phyloP scores from a whole-genome alignment of 2,329 filamentous ascomycete species.

The Emmonsia crescens region DNA sequence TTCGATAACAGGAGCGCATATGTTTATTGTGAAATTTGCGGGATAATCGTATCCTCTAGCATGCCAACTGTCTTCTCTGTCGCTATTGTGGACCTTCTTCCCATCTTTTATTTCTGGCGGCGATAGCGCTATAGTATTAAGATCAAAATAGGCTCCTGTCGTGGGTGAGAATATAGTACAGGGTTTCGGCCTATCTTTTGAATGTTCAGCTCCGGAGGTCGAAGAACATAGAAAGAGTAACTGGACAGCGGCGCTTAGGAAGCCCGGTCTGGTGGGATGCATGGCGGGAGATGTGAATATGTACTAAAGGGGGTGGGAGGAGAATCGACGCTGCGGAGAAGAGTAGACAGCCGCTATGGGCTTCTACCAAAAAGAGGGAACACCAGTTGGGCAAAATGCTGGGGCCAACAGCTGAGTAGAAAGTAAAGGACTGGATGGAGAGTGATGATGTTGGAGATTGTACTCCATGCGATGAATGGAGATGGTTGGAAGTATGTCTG shows the following conservation, averaged over 20 bases:
- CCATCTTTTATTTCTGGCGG: constrained; percentile 35
- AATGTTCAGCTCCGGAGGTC: constrained; percentile 26
- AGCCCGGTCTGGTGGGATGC: constrained; percentile 22
- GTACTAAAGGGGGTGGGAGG: background rate
- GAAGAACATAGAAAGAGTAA: constrained; percentile 25
- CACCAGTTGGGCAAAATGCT: background rate
- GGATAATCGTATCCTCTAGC: constrained; percentile 40
- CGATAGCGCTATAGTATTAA: constrained; percentile 45
- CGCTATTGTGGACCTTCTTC: constrained; percentile 29
- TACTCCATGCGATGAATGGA: background rate
- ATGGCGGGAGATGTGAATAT: constrained; percentile 17
- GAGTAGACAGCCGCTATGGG: background rate
- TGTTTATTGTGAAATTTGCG: constrained; percentile 42
- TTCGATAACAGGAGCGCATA: constrained; percentile 41
- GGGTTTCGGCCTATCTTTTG: constrained; percentile 37
- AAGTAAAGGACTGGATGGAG: background rate
- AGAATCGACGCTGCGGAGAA: background rate
- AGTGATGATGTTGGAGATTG: background rate
- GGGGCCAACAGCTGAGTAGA: background rate
- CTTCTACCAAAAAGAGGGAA: background rate
- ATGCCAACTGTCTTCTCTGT: constrained; percentile 37
- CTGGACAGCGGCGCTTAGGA: constrained; percentile 20
- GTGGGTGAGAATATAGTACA: constrained; percentile 53
- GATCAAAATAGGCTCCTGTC: constrained; percentile 53
- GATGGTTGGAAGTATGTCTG: background rate